Evolutionary conservation across 1,139 yeast species (phyloP).

Genomic region (Kodamaea anthophila): DNA sequence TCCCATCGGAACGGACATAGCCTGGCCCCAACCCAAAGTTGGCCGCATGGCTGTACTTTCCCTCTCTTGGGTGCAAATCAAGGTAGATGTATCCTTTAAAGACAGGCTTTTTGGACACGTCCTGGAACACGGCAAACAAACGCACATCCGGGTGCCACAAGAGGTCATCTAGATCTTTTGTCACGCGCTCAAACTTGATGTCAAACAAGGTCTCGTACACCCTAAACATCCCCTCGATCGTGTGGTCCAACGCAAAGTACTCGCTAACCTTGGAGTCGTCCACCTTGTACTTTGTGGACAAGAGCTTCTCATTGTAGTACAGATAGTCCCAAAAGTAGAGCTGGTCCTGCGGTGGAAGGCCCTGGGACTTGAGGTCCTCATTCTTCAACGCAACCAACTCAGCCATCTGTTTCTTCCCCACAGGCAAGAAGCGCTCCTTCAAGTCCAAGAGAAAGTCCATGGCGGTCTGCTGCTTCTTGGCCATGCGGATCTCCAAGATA

Average conservation of each 20-base stretch:
- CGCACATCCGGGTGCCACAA: conserved; percentile 76
- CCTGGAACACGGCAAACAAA: conserved; percentile 67
- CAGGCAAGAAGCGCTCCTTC: conserved; percentile 47
- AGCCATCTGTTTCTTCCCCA: conserved; percentile 51
- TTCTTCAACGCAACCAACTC: conserved; percentile 48
- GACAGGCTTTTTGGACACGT: conserved; percentile 43
- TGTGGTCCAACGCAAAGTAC: conserved; percentile 67
- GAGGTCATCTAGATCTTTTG: no score
- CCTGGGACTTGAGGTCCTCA: conserved; percentile 41
- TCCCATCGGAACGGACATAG: conserved; percentile 40
- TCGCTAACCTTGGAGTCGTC: conserved; percentile 69
- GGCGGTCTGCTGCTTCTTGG: conserved; percentile 58
- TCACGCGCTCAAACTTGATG: conserved; percentile 54
- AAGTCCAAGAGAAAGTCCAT: conserved; percentile 57
- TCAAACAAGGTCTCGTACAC: conserved; percentile 66
- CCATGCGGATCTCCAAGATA: conserved; percentile 74
- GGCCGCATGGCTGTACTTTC: conserved; percentile 86
- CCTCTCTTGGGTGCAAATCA: conserved; percentile 80
- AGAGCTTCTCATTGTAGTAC: conserved; percentile 56
- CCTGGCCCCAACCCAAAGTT: conserved; percentile 70
- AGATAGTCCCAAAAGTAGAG: conserved; percentile 72
- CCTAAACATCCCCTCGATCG: conserved; percentile 61
- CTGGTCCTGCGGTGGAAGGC: conserved; percentile 33
- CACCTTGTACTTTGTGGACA: conserved; percentile 64
- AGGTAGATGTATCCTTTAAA: conserved; percentile 77